Conservation (phyloP, 495 filamentous ascomycete genomes). For the Penicillium simplicissimum region DNA sequence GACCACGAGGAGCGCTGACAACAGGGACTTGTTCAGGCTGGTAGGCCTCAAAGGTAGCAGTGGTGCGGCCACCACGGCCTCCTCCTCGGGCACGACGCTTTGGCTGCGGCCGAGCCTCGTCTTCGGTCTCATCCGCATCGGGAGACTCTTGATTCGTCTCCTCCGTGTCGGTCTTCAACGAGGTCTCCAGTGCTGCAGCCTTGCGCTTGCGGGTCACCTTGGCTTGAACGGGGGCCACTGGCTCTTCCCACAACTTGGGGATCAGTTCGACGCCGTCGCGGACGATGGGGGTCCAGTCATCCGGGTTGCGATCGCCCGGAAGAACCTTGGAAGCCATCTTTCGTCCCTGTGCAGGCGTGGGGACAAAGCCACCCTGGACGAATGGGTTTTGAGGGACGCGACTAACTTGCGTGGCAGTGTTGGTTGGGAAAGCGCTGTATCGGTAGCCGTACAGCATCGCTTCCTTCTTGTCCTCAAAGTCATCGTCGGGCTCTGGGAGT, state of each 20-base stretch:
- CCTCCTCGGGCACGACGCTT: constrained; percentile 40
- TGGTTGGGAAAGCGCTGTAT: constrained; percentile 23
- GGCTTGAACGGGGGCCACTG: constrained; percentile 53
- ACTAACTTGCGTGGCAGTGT: constrained; percentile 9
- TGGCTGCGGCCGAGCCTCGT: constrained; percentile 24
- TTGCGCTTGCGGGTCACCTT: constrained; percentile 50
- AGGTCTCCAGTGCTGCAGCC: constrained; percentile 42
- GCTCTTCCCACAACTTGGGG: constrained; percentile 49
- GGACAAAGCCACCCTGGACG: constrained; percentile 46
- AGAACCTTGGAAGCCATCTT: constrained; percentile 41
- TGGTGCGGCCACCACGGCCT: constrained; percentile 28
- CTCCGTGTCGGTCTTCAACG: constrained; percentile 31
- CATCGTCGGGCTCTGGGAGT: constrained; percentile 19
- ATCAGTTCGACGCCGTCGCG: constrained; percentile 38
- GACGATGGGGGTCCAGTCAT: constrained; percentile 38
- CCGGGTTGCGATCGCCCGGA: constrained; percentile 39
- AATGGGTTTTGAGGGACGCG: constrained; percentile 43
- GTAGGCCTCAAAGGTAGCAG: constrained; percentile 26
- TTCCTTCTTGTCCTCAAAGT: constrained; percentile 47
- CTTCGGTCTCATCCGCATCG: constrained; percentile 33
- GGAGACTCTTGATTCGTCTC: constrained; percentile 29
- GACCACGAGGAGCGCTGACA: constrained; percentile 47
- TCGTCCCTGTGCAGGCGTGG: constrained; percentile 41
- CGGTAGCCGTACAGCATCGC: constrained; percentile 47
- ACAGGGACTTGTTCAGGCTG: constrained; percentile 21